phyloP scores from a whole-genome alignment of 768 basidiomycete species.

The Russula dissimulans region DNA sequence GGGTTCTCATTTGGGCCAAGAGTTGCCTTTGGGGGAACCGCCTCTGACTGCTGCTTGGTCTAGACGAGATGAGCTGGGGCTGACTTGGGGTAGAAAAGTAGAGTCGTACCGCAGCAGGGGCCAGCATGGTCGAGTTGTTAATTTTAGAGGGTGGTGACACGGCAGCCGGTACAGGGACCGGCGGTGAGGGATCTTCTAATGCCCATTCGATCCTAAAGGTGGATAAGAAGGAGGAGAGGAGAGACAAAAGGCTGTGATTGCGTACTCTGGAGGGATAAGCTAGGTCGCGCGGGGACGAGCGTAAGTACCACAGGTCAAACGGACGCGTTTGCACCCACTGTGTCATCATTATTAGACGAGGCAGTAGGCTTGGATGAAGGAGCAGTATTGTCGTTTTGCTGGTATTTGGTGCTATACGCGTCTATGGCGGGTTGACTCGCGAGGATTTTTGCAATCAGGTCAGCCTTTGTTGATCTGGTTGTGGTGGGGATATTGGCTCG shows the following conservation, averaged over 20 bases:
- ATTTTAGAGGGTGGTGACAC: not conserved
- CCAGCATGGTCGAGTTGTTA: not conserved
- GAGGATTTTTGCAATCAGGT: conserved; percentile 55
- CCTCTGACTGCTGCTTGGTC: not conserved
- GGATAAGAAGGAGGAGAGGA: not conserved
- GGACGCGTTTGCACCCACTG: conserved; percentile 20
- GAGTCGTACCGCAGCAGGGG: not conserved
- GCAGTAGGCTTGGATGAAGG: conserved; percentile 8
- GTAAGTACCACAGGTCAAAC: not conserved
- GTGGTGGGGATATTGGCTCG: conserved; percentile 41
- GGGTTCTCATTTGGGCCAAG: not conserved
- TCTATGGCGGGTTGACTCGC: conserved; percentile 42
- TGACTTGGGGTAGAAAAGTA: not conserved
- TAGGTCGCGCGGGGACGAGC: conserved; percentile 5
- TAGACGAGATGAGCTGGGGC: not conserved
- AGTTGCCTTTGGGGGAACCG: not conserved
- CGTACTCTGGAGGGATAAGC: conserved; percentile 29
- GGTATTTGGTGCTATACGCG: conserved; percentile 33
- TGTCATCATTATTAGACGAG: conserved; percentile 21
- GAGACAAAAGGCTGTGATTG: not conserved
- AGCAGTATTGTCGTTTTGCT: conserved; percentile 6
- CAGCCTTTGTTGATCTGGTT: conserved; percentile 53
- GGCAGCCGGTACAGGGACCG: not conserved
- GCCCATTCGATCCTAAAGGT: conserved; percentile 5
- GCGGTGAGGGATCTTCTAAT: not conserved